Evolutionary conservation across 2,329 filamentous ascomycete species (phyloP), one percentile per base, ranked within the genome.

Genomic region (Trichoderma cornu-damae): DNA sequence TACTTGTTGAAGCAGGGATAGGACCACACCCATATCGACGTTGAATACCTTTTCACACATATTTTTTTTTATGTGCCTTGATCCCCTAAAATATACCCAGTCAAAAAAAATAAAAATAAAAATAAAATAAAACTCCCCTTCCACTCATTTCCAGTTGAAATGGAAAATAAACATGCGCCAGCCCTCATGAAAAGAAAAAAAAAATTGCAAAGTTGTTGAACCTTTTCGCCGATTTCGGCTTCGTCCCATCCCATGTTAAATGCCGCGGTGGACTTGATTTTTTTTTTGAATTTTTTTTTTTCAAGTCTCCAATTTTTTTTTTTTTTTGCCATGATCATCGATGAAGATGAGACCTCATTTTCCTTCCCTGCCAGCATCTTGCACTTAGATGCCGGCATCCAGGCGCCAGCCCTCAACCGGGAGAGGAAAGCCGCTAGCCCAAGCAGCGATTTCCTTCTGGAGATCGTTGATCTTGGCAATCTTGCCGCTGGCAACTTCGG

Each of bases 341-440:
- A 12, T 18, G 26, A 26, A 18, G 18, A 28, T 20, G 4, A 35
- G 20, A 22, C 6, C 2, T 30, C 18, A 37, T 24, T 9, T 30
- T 51, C 6, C 22, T 35, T 24, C 9, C 22, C 20, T 37, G n/a
- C 18, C 20, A 35, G 22, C 35, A 35, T 43, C 49, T 53, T 52
- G 30, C 38, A 42, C 57, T 78, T 81, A 84, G 68, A 84, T 72
- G 64, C 80, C 79, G 60, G 81, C 81, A 65, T 84, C 82, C 59
- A 77, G 70, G 68, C 84, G 81, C 84, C 84, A 87, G 68, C 84
- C 84, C 79, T 87, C 84, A 63, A 95, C 86, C 60, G 94, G 94
- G 61, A 99, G 88, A 69, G 94, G 94, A 88, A 96, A 99, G 65
- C 83, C 84, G 71, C 81, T 82, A 71, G 89, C 90, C 93, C 93